phyloP scores from a whole-genome alignment of 768 basidiomycete species.

The Cantharellus anzutake region DNA sequence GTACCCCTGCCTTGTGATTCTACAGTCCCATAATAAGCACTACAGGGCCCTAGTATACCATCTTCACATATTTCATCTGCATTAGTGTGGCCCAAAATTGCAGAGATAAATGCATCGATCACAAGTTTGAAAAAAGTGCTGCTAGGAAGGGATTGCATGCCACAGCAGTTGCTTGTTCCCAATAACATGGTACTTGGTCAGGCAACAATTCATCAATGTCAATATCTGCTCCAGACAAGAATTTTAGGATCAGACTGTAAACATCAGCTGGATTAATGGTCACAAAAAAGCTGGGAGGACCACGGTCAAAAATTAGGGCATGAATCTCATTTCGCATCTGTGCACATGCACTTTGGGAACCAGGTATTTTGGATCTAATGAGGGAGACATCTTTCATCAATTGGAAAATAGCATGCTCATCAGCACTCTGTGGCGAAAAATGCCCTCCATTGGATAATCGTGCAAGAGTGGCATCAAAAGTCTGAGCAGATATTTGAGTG shows the following conservation, averaged over 20 bases:
- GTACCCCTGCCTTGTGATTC: conserved; percentile 11
- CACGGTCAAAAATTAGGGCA: conserved; percentile 3
- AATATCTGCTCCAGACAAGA: conserved; percentile 6
- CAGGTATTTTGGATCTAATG: conserved; percentile 8
- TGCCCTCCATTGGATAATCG: not conserved
- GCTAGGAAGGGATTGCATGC: conserved; percentile 21
- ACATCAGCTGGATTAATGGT: conserved; percentile 10
- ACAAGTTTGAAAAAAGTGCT: conserved; percentile 24
- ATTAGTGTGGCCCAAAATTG: conserved; percentile 3
- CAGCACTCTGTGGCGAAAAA: not conserved
- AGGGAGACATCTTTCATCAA: conserved; percentile 8
- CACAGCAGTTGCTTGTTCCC: not conserved
- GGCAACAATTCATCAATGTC: conserved; percentile 5
- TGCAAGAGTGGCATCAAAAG: conserved; percentile 6
- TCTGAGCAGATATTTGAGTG: conserved; percentile 1
- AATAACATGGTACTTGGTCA: not conserved
- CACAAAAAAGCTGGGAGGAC: conserved; percentile 10
- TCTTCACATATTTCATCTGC: too few relatives aligned
- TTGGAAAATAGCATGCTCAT: conserved; percentile 3
- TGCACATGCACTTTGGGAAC: conserved; percentile 3
- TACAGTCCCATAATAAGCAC: conserved; percentile 9
- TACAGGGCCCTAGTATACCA: conserved; percentile 8
- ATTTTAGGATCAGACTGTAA: conserved; percentile 6
- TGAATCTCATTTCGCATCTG: conserved; percentile 10
- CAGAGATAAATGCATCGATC: conserved; percentile 20